Percentiles rank a stretch among this genome's conserved stretches.
phyloP scores from a whole-genome alignment of 805 yeast species.

The Zygoascus bituminiphila region DNA sequence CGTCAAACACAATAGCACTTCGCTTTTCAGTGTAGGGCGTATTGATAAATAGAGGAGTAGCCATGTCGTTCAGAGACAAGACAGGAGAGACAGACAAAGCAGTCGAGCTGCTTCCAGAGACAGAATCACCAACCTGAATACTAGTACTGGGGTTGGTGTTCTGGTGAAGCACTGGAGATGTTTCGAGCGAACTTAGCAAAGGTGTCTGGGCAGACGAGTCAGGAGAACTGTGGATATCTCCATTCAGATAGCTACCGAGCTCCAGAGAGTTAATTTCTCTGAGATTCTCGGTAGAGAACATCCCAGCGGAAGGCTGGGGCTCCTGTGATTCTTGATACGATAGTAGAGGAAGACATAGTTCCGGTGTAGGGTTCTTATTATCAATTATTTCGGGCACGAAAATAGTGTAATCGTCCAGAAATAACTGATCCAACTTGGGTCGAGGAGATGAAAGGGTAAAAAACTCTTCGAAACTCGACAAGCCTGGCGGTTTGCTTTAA shows the following conservation, averaged over 20 bases:
- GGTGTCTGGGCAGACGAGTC: not conserved
- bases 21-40: constrained; percentile 9
- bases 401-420: not conserved
- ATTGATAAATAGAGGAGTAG: not conserved
- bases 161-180: not conserved
- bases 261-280: not conserved
- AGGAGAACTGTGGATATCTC: not conserved
- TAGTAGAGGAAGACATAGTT: not conserved
- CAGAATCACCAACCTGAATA: not conserved
- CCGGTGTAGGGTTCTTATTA: not conserved
- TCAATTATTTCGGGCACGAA: not conserved
- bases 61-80: not conserved
- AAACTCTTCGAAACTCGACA: not conserved
- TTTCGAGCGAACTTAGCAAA: not conserved
- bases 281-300: not conserved
- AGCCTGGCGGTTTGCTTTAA: not conserved
- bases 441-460: not conserved
- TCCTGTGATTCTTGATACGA: not conserved
- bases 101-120: not conserved
- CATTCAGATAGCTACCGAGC: not conserved
- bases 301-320: not conserved
- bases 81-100: not conserved
- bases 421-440: not conserved
- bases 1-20: constrained; percentile 14
- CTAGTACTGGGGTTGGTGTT: not conserved